Conservation (phyloP, 257 asterid genomes). For the Fraxinus anomala region DNA sequence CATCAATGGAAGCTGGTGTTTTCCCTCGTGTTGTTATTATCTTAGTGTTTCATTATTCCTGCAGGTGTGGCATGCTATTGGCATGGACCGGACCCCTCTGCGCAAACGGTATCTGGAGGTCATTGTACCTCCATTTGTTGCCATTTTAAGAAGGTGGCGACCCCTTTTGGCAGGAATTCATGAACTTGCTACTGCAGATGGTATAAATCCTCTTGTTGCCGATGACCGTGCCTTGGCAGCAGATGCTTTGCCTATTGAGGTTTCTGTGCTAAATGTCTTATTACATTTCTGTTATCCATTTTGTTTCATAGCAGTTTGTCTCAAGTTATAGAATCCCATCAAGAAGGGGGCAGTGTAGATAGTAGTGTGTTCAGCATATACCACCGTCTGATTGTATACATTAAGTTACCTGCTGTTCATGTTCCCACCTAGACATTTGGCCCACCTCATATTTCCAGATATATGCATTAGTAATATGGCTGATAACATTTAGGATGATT, state of each 20-base stretch:
- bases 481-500: conserved; percentile 23
- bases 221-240: conserved; percentile 98
- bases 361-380: conserved; percentile 14
- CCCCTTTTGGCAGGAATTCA: conserved; percentile 98
- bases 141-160: conserved; percentile 94
- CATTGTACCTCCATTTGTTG: conserved; percentile 94
- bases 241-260: conserved; percentile 97
- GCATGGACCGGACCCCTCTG: conserved; percentile 73
- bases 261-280: conserved; percentile 30
- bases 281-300: conserved; percentile 13
- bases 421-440: conserved; percentile 20
- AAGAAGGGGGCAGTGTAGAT: conserved; percentile 8
- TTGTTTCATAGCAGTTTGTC: conserved; percentile 21
- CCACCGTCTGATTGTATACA: conserved; percentile 9
- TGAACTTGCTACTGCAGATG: conserved; percentile 91
- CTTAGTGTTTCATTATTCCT: conserved; percentile 30
- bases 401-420: background rate
- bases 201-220: conserved; percentile 84
- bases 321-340: conserved; percentile 22
- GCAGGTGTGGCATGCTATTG: conserved; percentile 94
- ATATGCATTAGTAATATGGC: conserved; percentile 17
- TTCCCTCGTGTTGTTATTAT: conserved; percentile 26
- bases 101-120: conserved; percentile 92
- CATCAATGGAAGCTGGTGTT: conserved; percentile 23
- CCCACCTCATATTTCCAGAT: conserved; percentile 6